Evolutionary conservation across 2,329 filamentous ascomycete species (phyloP).

Genomic region (Didymella sp.): DNA sequence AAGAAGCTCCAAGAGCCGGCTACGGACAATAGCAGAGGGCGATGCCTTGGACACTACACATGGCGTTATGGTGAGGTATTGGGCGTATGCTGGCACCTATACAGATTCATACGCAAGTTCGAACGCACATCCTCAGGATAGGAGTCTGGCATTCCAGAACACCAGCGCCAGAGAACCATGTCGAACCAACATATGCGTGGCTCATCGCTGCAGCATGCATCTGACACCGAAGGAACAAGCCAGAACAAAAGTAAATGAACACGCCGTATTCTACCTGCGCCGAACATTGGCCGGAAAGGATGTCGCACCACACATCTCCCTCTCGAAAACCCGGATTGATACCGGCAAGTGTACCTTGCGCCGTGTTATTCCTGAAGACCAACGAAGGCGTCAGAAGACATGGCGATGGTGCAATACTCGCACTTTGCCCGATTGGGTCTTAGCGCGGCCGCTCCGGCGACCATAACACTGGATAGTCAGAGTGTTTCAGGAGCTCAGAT

Average conservation of each 20-base stretch:
- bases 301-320: too few relatives aligned
- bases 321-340: too few relatives aligned
- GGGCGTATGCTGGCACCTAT: too few relatives aligned
- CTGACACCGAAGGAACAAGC: not conserved
- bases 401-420: slow-evolving; percentile 18
- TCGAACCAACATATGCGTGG: not conserved
- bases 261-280: not conserved
- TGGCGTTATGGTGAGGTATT: slow-evolving; percentile 2
- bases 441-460: slow-evolving; percentile 24
- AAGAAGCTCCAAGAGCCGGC: too few relatives aligned
- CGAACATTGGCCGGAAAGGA: not conserved
- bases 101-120: not conserved
- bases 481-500: slow-evolving; percentile 10
- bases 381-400: slow-evolving; percentile 26
- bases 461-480: slow-evolving; percentile 20
- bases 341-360: slow-evolving; percentile 16
- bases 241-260: not conserved
- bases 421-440: slow-evolving; percentile 21
- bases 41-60: not conserved
- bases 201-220: not conserved
- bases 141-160: too few relatives aligned
- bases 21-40: not conserved
- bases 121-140: too few relatives aligned
- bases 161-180: not conserved
- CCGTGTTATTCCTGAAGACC: slow-evolving; percentile 17